Conservation (phyloP, 768 basidiomycete genomes). For the Pleurotus giganteus region DNA sequence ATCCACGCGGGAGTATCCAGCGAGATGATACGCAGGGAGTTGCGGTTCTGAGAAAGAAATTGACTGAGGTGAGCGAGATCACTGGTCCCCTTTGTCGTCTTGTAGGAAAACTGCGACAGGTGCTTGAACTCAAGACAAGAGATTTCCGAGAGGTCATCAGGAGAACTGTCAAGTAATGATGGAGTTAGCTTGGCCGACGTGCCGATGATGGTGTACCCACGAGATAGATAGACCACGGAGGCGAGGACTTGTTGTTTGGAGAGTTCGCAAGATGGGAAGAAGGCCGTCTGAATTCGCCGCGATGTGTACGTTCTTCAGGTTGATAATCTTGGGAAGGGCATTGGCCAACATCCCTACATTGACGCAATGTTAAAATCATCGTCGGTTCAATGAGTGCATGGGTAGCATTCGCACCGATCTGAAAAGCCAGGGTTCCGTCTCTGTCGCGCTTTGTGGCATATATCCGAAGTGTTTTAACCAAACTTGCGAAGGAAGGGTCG, state of each 20-base stretch:
- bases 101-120: slow-evolving; percentile 58
- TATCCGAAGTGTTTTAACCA: slow-evolving; percentile 56
- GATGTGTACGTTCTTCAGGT: slow-evolving; percentile 59
- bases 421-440: slow-evolving; percentile 56
- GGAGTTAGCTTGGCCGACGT: neutral
- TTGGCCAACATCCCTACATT: slow-evolving; percentile 64
- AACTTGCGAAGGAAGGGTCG: slow-evolving; percentile 55
- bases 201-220: slow-evolving; percentile 27
- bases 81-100: slow-evolving; percentile 38
- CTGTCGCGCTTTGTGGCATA: slow-evolving; percentile 50
- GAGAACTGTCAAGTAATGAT: slow-evolving; percentile 31
- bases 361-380: neutral
- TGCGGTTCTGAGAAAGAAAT: slow-evolving; percentile 53
- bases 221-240: slow-evolving; percentile 55
- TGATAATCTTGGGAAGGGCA: slow-evolving; percentile 59
- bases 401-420: slow-evolving; percentile 45
- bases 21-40: slow-evolving; percentile 50
- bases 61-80: slow-evolving; percentile 33
- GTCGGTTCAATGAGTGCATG: neutral
- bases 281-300: slow-evolving; percentile 56
- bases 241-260: slow-evolving; percentile 50
- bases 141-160: slow-evolving; percentile 42
- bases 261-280: slow-evolving; percentile 45
- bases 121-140: slow-evolving; percentile 49
- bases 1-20: slow-evolving; percentile 55